A percentile compares a stretch with the other conserved stretches of the same genome.
Evolutionary conservation across 1,284 basidiomycete species (phyloP).

Genomic region (Rhodotorula sp.): DNA sequence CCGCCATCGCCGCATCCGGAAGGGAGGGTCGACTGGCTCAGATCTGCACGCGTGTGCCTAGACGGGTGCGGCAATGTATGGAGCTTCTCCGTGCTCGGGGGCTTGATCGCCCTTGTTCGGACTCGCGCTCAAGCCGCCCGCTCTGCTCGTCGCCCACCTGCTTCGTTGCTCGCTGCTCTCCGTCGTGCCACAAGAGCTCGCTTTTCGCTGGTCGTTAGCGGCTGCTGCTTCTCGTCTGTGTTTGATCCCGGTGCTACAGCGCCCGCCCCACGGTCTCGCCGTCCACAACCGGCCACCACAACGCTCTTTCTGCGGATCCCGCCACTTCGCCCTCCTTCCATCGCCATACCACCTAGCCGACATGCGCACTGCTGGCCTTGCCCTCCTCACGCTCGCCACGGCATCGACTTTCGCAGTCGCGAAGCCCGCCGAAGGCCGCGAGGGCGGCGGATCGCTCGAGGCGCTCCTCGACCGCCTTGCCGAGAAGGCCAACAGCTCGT

Average conservation of each 20-base stretch:
- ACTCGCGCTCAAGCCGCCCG: not conserved
- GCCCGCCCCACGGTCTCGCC: constrained; percentile 28
- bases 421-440: not conserved
- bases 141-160: not conserved
- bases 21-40: not conserved
- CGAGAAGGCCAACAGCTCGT: constrained; percentile 1
- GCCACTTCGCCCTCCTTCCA: not conserved
- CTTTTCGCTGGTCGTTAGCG: constrained; percentile 18
- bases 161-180: not conserved
- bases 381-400: constrained; percentile 11
- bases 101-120: not conserved
- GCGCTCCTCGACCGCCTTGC: constrained; percentile 28
- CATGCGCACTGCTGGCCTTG: constrained; percentile 24
- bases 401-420: constrained; percentile 12
- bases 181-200: not conserved
- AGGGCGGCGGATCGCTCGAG: constrained; percentile 24
- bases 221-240: not conserved
- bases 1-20: no score
- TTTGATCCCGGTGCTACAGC: not conserved
- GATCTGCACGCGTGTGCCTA: not conserved
- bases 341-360: not conserved
- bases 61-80: no score
- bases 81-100: not conserved
- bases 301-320: not conserved
- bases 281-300: constrained; percentile 32